phyloP scores from a whole-genome alignment of 768 basidiomycete species.

The Lactarius hatsudake region DNA sequence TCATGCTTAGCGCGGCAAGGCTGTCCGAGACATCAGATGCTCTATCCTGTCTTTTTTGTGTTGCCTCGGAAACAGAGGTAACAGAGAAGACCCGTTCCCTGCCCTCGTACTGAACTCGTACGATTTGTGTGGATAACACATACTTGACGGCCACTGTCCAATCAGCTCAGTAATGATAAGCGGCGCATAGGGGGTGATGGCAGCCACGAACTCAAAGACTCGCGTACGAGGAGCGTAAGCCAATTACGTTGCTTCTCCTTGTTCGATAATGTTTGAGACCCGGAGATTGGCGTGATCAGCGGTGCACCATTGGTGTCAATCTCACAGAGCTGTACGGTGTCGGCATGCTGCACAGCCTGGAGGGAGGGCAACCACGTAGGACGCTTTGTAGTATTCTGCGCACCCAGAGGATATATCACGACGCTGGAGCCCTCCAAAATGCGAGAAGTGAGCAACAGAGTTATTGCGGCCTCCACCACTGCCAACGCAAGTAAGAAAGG shows the following conservation, averaged over 20 bases:
- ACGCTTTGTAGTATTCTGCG: conserved; percentile 36
- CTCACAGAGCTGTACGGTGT: conserved; percentile 53
- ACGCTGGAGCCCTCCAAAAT: conserved; percentile 49
- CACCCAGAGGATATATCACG: conserved; percentile 47
- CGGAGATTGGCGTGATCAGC: conserved; percentile 8
- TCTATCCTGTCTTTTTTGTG: conserved; percentile 24
- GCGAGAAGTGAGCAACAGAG: conserved; percentile 59
- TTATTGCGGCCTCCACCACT: conserved; percentile 57
- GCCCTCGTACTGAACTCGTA: conserved; percentile 67
- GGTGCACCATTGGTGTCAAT: conserved; percentile 29
- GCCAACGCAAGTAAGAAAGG: conserved; percentile 8
- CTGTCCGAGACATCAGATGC: conserved; percentile 39
- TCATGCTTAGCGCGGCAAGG: conserved; percentile 47
- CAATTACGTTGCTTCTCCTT: conserved; percentile 54
- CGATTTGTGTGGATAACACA: conserved; percentile 54
- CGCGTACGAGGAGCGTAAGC: conserved; percentile 63
- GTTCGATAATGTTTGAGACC: conserved; percentile 17
- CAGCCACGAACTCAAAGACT: conserved; percentile 56
- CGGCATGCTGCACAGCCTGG: conserved; percentile 49
- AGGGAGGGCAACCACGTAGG: conserved; percentile 51
- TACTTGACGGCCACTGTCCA: conserved; percentile 68
- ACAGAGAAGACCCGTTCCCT: conserved; percentile 53
- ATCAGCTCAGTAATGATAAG: neutral
- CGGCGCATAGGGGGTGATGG: conserved; percentile 17
- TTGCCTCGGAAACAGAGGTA: conserved; percentile 41